Conservation (phyloP, 2,329 filamentous ascomycete genomes). For the Fusarium humuli region DNA sequence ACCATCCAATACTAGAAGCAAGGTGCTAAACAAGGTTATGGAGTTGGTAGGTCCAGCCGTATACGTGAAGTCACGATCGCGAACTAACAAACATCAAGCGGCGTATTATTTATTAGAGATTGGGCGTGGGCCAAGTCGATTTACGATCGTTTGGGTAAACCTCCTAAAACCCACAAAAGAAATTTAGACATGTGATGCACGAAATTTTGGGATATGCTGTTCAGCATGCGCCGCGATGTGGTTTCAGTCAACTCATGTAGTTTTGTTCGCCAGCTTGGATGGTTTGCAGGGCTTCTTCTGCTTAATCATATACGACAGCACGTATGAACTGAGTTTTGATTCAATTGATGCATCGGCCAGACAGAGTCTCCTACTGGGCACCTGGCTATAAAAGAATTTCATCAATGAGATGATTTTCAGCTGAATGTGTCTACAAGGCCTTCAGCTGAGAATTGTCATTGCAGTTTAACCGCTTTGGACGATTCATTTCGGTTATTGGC, state of each 20-base stretch:
- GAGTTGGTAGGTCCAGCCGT: constrained; percentile 42
- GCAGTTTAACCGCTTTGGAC: not conserved
- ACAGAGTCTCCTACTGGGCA: not conserved
- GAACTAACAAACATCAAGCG: constrained; percentile 36
- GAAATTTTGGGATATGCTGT: constrained; percentile 9
- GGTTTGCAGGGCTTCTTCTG: constrained; percentile 9
- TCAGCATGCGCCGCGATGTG: constrained; percentile 8
- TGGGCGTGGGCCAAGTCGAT: constrained; percentile 31
- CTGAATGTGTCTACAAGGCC: not conserved
- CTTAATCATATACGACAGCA: constrained; percentile 5
- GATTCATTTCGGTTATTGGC: not conserved
- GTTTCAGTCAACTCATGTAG: constrained; percentile 7
- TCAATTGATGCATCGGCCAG: constrained; percentile 4
- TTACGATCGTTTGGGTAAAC: constrained; percentile 32
- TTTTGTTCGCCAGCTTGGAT: constrained; percentile 12
- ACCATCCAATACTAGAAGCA: constrained; percentile 8
- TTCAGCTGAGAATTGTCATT: not conserved
- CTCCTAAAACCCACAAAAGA: constrained; percentile 30
- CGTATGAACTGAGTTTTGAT: constrained; percentile 8
- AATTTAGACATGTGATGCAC: constrained; percentile 19
- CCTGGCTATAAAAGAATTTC: not conserved
- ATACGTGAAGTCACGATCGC: constrained; percentile 1
- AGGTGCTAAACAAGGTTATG: constrained; percentile 33
- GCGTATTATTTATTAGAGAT: constrained; percentile 39
- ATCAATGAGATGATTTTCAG: not conserved